Base-by-base conservation (phyloP, 108 stramenopile genomes). In the Skeletonema tropicum region DNA sequence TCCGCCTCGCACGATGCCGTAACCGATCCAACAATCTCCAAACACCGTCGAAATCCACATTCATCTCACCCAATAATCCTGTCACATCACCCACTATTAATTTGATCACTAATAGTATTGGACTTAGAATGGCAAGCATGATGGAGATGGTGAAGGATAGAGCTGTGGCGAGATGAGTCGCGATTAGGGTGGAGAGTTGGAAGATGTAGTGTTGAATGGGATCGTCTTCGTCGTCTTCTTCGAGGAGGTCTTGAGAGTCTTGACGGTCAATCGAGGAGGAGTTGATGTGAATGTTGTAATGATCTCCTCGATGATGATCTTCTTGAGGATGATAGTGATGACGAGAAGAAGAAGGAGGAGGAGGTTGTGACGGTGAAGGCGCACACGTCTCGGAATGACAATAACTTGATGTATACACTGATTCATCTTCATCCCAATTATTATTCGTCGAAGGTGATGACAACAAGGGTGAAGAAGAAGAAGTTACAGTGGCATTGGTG, bases 171-270 rank as follows among this genome's bases (percentile, higher is more conserved):
- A 49, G 48, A 49, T 49, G 48, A 5, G 48, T 49, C 1, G 48
- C 48, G 48, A 49, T 49, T 49, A 49, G 48, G 48, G 48, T 49
- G n/a, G 48, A 49, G n/a, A 49, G 48, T 5, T n/a, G n/a, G 48
- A 7, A 17, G n/a, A 49, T 49, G n/a, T 49, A 39, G 38, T 39
- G 48, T 49, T 6, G 48, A 5, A 19, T 49, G n/a, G 0, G 17
- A 19, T 19, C 19, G 3, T 49, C 48, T 0, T 49, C 48, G 0
- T 46, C 45, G 4, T 46, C 45, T 46, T 46, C 3, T 46, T 35
- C 35, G 4, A 6, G 3, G 33, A 35, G 5, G 35, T 35, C 35
- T 35, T 35, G 35, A 6, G 10, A 10, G 10, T 12, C 38, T 39
- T 39, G 38, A 12, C 10, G 38, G 38, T 39, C 38, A 39, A 39